Percentiles rank a stretch among this genome's conserved stretches.
Conservation (phyloP, 2,329 filamentous ascomycete genomes). For the Monosporascus ibericus region DNA sequence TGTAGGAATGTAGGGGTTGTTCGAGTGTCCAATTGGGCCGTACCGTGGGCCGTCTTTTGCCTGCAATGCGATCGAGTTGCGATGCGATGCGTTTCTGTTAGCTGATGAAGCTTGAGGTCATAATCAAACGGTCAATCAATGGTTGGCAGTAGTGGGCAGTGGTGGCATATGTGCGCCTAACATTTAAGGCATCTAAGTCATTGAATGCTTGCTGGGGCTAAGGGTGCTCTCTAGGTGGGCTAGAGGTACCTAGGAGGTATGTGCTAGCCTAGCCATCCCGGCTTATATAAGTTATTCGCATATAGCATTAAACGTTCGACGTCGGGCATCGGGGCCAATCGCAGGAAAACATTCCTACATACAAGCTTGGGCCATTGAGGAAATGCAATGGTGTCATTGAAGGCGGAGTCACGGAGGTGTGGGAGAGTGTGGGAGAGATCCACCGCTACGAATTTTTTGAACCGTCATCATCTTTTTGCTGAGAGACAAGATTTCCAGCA, state of each 20-base stretch:
- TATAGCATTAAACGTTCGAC: too few species aligned
- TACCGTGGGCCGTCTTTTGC: constrained; percentile 30
- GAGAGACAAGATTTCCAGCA: constrained; percentile 36
- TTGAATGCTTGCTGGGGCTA: too few species aligned
- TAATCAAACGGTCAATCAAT: neutral
- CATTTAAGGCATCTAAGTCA: too few species aligned
- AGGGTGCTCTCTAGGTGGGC: too few species aligned
- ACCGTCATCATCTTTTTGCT: constrained; percentile 43
- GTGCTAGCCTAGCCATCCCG: too few species aligned
- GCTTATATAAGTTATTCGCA: too few species aligned
- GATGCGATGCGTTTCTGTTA: constrained; percentile 17
- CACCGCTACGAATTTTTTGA: constrained; percentile 25
- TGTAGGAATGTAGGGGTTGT: neutral
- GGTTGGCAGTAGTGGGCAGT: too few species aligned
- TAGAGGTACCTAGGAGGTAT: too few species aligned
- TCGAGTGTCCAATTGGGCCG: constrained; percentile 12
- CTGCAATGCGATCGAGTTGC: constrained; percentile 27
- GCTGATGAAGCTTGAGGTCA: constrained; percentile 8
- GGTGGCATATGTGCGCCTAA: too few species aligned
- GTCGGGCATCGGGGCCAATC: too few species aligned
- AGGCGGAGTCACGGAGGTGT: constrained; percentile 13
- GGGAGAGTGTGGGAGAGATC: neutral
- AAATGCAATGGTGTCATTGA: constrained; percentile 4
- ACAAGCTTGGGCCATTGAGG: neutral
- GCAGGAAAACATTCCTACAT: too few species aligned